These are phyloP conservation scores for Nicotiana noctiflora DNA, from an alignment of 257 asterid species.

Conservation along the genomic window DNA sequence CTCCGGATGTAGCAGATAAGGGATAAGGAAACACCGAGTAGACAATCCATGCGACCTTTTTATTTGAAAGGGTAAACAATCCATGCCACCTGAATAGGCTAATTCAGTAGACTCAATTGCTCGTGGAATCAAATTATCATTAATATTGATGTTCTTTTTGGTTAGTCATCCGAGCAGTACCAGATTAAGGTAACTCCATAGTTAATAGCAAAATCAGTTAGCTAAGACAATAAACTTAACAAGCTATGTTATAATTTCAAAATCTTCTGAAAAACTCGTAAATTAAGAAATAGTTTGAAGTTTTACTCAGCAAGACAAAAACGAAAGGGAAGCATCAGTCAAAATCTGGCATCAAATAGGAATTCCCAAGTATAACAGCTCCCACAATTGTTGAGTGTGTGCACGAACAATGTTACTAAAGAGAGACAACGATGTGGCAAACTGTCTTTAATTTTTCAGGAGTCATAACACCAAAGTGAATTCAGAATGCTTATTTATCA, in stretches of 20 bases:
- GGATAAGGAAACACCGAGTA: neutral
- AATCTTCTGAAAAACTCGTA: neutral
- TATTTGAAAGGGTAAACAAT: neutral
- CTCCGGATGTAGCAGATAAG: neutral
- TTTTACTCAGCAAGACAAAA: neutral
- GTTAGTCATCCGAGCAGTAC: neutral
- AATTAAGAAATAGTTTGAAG: neutral
- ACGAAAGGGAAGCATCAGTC: neutral
- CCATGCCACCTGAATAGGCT: neutral
- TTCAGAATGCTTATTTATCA: slow-evolving; percentile 2
- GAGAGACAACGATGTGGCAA: neutral
- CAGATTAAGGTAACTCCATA: slow-evolving; percentile 1
- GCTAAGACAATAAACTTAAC: neutral
- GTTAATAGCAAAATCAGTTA: neutral
- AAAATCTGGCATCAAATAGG: neutral
- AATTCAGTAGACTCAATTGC: neutral
- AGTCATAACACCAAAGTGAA: neutral
- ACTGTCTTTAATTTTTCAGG: neutral
- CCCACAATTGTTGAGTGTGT: neutral
- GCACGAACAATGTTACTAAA: neutral
- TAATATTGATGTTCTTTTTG: neutral
- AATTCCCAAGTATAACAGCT: neutral
- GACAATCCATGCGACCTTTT: neutral
- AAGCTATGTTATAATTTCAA: neutral
- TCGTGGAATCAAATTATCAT: neutral